Base-by-base conservation (phyloP, 805 yeast genomes). In the Torulaspora gathmanii region DNA sequence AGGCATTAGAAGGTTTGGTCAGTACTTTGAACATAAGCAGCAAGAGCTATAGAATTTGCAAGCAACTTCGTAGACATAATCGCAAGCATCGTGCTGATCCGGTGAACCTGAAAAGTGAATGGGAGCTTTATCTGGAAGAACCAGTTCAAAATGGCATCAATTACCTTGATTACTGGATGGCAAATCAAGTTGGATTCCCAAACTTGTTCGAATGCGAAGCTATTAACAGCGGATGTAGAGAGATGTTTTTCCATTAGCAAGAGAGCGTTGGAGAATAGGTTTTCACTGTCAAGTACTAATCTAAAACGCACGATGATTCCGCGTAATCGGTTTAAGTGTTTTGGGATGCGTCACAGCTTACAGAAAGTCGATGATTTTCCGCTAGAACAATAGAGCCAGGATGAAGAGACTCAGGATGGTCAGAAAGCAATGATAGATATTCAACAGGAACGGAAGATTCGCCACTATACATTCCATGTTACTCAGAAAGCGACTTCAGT, bases 51-150 rank as follows among this genome's bases (percentile, higher is more conserved):
- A 44, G 38, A 22, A 25, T 44, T 25, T 38, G 33, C 22, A 38
- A 44, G 27, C 25, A 37, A 17, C 40, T 44, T 13, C 42, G 29
- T 13, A 37, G 43, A n/a, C 23, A 20, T 20, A 26, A 44, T 19
- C 27, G 31, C 12, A 23, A 33, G 10, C 4, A 37, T 13, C 15
- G 11, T 13, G 9, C 33, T 11, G 31, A 25, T 2, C 15, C 22
- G 23, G n/a, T 25, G 7, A 20, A 33, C 22, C 25, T 10, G 8
- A 46, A 44, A 36, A 29, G 19, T 15, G 53, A 50, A 31, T 50
- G 53, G 53, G 45, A 42, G 22, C 8, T 47, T 19, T 50, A 47
- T 25, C 23, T 50, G 44, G 47, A 37, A 22, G 54, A 50, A 40
- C 49, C 49, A n/a, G 27, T 37, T 20, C 49, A 47, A 31, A 25